Base-by-base conservation (phyloP, 2,329 filamentous ascomycete species). In the Aspergillus sp. region DNA sequence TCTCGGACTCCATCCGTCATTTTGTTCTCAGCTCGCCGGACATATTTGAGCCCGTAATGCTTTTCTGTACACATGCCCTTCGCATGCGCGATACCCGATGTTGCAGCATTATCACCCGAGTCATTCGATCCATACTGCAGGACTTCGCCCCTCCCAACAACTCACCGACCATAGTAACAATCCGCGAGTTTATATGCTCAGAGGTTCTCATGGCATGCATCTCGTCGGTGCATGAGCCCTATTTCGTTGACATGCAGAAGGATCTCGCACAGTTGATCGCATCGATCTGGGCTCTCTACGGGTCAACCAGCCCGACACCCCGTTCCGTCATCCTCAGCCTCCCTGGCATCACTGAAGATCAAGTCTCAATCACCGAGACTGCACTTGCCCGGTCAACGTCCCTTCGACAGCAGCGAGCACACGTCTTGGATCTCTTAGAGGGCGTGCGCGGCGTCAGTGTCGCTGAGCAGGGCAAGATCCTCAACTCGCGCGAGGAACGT, bases 211-310 rank as follows among this genome's bases (percentile, higher is more conserved):
- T 88, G 63, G 86, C 86, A 0, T 89, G 83, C 50, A 84, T 95
- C 54, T 84, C 80, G 2, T 93, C 84, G 2, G 76, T 98, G 31
- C 84, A 96, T 60, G 91, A 98, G 45, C 80, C 86, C 0, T 95
- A 96, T 59, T 98, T 96, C 59, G 88, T 95, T 20, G 91, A 98
- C 46, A 75, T 93, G 41, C 91, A 98, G 51, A 89, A 88, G 54
- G 88, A 98, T 32, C 71, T 98, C 14, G 89, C 86, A 1, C 75
- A 79, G 14, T 69, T 96, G 24, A 94, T 98, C 40, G 88, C 88
- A 0, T 75, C 80, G 3, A 91, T 96, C 40, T 70, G 94, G 47
- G 72, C 81, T 6, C 74, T 82, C 40, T 94, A 94, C 54, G 75
- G 76, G 8, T 67, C 74, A 0, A 60, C 74, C 19, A 88, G 81